Evolutionary conservation across 352 stramenopile species (phyloP).

Genomic region (Phytophthora hibernalis): DNA sequence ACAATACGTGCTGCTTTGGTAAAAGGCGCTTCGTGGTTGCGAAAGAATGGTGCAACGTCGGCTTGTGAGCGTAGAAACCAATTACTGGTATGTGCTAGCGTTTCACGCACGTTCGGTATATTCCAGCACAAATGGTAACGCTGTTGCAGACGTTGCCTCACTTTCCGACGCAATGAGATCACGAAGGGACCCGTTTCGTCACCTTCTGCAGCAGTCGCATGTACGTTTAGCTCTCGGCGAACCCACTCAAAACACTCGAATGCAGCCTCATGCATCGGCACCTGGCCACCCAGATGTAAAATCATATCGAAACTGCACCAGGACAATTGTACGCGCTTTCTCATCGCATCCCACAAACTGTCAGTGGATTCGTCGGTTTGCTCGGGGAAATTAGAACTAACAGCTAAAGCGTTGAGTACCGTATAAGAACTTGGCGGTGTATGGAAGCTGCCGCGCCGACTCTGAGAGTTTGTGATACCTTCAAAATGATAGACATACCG

Average conservation of each 20-base stretch:
- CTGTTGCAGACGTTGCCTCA: conserved; percentile 75
- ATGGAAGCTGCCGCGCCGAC: conserved; percentile 66
- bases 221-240: conserved; percentile 36
- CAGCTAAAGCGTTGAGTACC: conserved; percentile 56
- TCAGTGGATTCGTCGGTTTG: conserved; percentile 62
- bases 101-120: conserved; percentile 64
- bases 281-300: conserved; percentile 76
- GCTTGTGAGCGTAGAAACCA: conserved; percentile 68
- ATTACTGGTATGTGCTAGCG: conserved; percentile 68
- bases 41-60: conserved; percentile 69
- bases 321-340: conserved; percentile 52
- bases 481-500: conserved; percentile 80
- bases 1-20: conserved; percentile 47
- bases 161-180: conserved; percentile 34
- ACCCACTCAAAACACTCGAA: conserved; percentile 72
- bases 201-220: neutral
- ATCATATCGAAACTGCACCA: conserved; percentile 81
- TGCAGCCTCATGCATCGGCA: conserved; percentile 73
- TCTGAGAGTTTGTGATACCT: conserved; percentile 64
- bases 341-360: conserved; percentile 66
- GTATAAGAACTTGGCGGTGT: conserved; percentile 40
- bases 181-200: conserved; percentile 13
- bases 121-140: conserved; percentile 76
- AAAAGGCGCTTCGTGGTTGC: conserved; percentile 39
- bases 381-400: conserved; percentile 77